These are phyloP conservation scores for Rhodotorula babjevae DNA, from an alignment of 768 basidiomycete genomes.

Conservation along the genomic window DNA sequence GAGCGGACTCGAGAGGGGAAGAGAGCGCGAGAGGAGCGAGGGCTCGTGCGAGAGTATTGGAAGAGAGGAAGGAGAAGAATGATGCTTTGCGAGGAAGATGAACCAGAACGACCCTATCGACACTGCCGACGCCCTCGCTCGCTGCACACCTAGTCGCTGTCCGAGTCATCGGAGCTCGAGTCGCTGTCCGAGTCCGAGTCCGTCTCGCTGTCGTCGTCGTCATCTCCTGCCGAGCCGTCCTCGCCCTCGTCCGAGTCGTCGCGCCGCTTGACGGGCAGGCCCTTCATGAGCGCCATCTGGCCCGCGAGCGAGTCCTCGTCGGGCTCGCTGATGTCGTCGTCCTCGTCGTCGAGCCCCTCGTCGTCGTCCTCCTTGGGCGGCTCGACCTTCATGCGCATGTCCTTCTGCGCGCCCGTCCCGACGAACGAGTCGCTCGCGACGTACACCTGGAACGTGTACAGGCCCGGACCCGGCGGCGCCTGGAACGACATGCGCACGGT, in stretches of 20 bases:
- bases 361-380: constrained; percentile 59
- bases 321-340: constrained; percentile 96
- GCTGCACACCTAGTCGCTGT: not conserved
- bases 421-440: constrained; percentile 83
- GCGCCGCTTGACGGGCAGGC: constrained; percentile 40
- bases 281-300: constrained; percentile 86
- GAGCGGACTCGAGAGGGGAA: not conserved
- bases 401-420: constrained; percentile 67
- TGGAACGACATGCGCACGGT: constrained; percentile 91
- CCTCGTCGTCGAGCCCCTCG: constrained; percentile 49
- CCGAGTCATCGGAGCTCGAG: not conserved
- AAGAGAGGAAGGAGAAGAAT: not conserved
- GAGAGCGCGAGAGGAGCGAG: not conserved
- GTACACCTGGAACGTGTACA: constrained; percentile 83
- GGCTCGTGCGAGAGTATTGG: not conserved
- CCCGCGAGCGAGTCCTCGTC: constrained; percentile 95
- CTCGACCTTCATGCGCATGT: constrained; percentile 58
- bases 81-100: not conserved
- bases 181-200: constrained; percentile 50
- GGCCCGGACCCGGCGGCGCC: constrained; percentile 73
- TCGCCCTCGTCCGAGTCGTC: constrained; percentile 53
- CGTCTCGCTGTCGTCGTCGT: constrained; percentile 52
- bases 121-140: not conserved
- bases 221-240: constrained; percentile 38
- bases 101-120: not conserved